Conservation (phyloP, 495 filamentous ascomycete genomes). For the Aspergillus campestris region DNA sequence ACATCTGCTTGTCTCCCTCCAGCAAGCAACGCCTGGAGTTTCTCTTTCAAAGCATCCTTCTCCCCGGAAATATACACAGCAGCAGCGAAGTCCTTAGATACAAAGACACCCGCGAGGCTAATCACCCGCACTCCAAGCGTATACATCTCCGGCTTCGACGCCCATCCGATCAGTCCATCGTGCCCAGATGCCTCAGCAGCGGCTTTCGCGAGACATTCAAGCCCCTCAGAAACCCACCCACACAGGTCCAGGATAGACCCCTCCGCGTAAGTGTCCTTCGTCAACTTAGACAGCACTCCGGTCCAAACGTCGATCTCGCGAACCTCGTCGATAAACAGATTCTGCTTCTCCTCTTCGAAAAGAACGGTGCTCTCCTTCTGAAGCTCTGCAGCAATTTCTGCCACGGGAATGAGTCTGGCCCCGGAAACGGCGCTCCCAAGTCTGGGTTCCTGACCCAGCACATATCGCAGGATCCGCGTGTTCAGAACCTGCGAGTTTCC, state of each 20-base stretch:
- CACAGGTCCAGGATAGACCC: conserved; percentile 20
- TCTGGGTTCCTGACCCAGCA: conserved; percentile 17
- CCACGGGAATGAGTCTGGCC: conserved; percentile 26
- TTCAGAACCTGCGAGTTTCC: conserved; percentile 25
- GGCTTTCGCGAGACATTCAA: conserved; percentile 39
- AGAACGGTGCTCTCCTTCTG: conserved; percentile 59
- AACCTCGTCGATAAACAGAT: conserved; percentile 76
- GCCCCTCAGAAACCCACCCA: conserved; percentile 51
- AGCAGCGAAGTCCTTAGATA: conserved; percentile 29
- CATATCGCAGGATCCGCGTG: conserved; percentile 20
- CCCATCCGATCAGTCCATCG: conserved; percentile 68
- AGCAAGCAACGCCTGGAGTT: conserved; percentile 15
- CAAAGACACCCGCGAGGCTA: conserved; percentile 31
- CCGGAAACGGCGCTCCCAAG: conserved; percentile 14
- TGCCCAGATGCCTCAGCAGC: conserved; percentile 10
- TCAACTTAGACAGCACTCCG: conserved; percentile 30
- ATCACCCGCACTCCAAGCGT: conserved; percentile 53
- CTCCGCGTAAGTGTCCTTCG: conserved; percentile 14
- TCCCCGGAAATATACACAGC: conserved; percentile 18
- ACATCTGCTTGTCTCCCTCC: conserved; percentile 19
- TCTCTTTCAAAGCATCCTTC: conserved; percentile 10
- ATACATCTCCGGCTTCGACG: conserved; percentile 63
- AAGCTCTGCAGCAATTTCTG: conserved; percentile 37
- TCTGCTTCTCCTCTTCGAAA: conserved; percentile 85
- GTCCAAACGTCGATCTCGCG: conserved; percentile 62